phyloP scores from a whole-genome alignment of 148 eudicot species.

The Gaultheria prostrata region DNA sequence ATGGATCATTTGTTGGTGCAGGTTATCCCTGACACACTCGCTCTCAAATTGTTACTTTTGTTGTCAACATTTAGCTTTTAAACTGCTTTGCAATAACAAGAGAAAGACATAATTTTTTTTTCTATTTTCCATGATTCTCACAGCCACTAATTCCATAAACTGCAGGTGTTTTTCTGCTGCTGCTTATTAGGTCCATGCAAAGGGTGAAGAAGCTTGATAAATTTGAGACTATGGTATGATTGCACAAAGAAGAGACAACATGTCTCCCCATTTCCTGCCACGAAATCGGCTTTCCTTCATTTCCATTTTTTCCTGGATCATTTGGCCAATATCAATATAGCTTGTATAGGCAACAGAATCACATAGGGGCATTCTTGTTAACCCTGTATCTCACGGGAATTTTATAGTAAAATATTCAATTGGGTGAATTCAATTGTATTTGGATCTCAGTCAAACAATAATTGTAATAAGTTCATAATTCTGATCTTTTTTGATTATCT shows the following conservation, averaged over 20 bases:
- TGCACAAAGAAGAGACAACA: neutral
- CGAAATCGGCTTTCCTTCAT: neutral
- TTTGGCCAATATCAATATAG: neutral
- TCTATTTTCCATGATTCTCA: conserved; percentile 5
- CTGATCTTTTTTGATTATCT: neutral
- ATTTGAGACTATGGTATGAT: conserved; percentile 75
- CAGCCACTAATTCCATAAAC: neutral
- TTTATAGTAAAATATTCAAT: neutral
- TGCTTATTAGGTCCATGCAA: conserved; percentile 76
- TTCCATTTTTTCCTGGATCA: neutral
- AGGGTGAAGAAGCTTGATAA: conserved; percentile 91
- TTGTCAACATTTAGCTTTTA: neutral
- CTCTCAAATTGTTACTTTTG: neutral
- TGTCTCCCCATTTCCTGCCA: neutral
- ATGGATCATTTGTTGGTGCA: conserved; percentile 84
- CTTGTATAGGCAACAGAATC: neutral
- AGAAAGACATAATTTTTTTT: neutral
- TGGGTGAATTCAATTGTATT: neutral
- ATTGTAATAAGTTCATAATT: neutral
- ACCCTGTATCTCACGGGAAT: neutral
- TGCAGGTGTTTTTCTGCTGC: conserved; percentile 78
- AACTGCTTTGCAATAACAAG: neutral
- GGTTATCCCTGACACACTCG: conserved; percentile 36
- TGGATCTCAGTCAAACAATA: neutral
- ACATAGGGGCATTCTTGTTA: neutral